phyloP scores from a whole-genome alignment of 2,329 filamentous ascomycete species.

The Cercospora brassicicola region DNA sequence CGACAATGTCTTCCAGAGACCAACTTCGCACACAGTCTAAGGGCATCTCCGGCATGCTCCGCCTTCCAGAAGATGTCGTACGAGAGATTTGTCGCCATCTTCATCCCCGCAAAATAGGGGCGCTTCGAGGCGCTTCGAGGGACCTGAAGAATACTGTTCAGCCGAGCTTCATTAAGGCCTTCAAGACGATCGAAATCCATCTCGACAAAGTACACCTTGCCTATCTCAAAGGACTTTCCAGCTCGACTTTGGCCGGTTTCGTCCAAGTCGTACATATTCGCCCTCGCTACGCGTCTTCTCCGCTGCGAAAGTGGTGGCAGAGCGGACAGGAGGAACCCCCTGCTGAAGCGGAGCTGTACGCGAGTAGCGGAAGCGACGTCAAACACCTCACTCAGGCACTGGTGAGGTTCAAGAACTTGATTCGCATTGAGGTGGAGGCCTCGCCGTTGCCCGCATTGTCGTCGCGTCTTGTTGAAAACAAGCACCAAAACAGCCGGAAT shows the following conservation, averaged over 20 bases:
- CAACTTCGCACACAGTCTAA: background rate
- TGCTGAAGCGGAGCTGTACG: background rate
- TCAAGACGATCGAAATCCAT: constrained; percentile 5
- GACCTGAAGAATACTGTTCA: background rate
- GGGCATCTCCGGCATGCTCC: background rate
- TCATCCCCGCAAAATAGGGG: background rate
- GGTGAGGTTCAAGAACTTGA: background rate
- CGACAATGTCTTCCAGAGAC: background rate
- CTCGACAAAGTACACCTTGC: background rate
- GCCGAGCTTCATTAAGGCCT: constrained; percentile 2
- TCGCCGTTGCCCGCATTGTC: background rate
- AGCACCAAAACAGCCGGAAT: background rate
- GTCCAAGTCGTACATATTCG: constrained; percentile 6
- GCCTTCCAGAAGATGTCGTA: constrained; percentile 7
- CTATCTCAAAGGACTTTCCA: constrained; percentile 3
- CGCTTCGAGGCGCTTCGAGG: background rate
- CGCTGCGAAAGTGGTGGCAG: background rate
- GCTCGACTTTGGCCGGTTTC: background rate
- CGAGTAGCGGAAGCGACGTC: background rate
- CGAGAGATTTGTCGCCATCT: constrained; percentile 5
- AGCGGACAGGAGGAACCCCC: background rate
- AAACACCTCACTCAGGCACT: background rate
- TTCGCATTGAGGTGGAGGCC: constrained; percentile 2
- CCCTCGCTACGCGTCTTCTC: background rate
- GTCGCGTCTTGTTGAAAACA: background rate